Evolutionary conservation across 192 early-diverging fungal genomes (phyloP).

Genomic region (Rhizophagus sp.): DNA sequence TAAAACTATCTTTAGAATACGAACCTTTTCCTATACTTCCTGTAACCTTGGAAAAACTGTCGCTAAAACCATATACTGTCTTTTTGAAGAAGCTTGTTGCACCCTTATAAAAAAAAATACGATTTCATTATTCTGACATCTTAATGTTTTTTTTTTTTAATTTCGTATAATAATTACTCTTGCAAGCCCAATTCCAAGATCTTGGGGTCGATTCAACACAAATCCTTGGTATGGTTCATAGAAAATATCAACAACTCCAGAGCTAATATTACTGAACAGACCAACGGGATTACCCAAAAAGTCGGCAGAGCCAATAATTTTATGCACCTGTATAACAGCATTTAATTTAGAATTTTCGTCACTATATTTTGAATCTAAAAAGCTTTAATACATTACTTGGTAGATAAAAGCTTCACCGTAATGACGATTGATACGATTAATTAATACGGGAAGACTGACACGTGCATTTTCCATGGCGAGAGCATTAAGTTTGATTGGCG

Average conservation of each 20-base stretch:
- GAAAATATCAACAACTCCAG: slow-evolving; percentile 94
- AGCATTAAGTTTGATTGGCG: slow-evolving; percentile 86
- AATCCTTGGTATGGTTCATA: slow-evolving; percentile 98
- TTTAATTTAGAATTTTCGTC: slow-evolving; percentile 13
- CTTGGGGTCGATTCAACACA: slow-evolving; percentile 92
- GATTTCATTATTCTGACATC: background rate
- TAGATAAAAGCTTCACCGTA: slow-evolving; percentile 91
- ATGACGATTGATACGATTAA: slow-evolving; percentile 79
- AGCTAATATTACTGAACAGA: slow-evolving; percentile 92
- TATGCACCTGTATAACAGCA: slow-evolving; percentile 52
- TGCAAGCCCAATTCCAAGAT: slow-evolving; percentile 89
- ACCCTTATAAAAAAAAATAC: slow-evolving; percentile 47
- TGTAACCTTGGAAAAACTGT: slow-evolving; percentile 93
- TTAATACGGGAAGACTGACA: slow-evolving; percentile 71
- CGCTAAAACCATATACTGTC: slow-evolving; percentile 94
- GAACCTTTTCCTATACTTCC: slow-evolving; percentile 94
- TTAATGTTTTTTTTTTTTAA: slow-evolving; percentile 26
- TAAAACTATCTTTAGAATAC: background rate
- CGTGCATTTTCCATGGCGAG: slow-evolving; percentile 87
- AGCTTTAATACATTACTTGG: slow-evolving; percentile 42
- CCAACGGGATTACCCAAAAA: slow-evolving; percentile 98
- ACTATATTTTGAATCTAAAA: background rate
- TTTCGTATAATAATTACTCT: slow-evolving; percentile 59
- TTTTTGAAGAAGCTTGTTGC: slow-evolving; percentile 81
- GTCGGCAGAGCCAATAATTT: slow-evolving; percentile 93